Evolutionary conservation across 164 flowering plant species (phyloP).

Genomic region (Vitis vinifera): ASM3070453v1 NC_081818.1:26733001-26733500

Average conservation of each 20-base stretch:
- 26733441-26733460: not conserved
- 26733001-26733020: not conserved
- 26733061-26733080: not conserved
- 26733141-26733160: not conserved
- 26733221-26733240: not conserved
- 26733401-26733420: no score
- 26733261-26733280: conserved; percentile 3
- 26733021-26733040: not conserved
- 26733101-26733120: not conserved
- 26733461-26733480: not conserved
- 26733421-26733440: no score
- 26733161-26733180: not conserved
- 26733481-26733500: not conserved
- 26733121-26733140: not conserved
- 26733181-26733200: conserved; percentile 4
- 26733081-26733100: not conserved
- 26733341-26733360: no score
- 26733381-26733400: no score
- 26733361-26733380: no score
- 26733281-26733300: not conserved
- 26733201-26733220: not conserved
- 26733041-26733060: not conserved
- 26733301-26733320: not conserved
- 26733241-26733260: conserved; percentile 1
- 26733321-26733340: not conserved